A percentile compares a stretch with the other conserved stretches of the same genome.
Evolutionary conservation across 441 rosid species (phyloP).

Genomic region (Corymbia citriodora): DNA sequence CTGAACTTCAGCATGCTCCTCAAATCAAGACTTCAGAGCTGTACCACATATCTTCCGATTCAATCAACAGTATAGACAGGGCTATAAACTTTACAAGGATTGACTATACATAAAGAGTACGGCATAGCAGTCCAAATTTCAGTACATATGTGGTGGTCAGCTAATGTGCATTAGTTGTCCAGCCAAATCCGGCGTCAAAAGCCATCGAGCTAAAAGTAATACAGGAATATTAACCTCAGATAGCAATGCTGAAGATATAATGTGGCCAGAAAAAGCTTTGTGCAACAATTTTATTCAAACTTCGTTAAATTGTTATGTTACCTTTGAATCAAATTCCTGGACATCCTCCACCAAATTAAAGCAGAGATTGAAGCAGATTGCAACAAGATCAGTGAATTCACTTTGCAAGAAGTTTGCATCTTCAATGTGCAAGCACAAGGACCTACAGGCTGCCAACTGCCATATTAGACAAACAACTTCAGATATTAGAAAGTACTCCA

Average conservation of each 20-base stretch:
- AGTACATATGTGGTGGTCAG: background rate
- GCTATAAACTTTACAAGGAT: background rate
- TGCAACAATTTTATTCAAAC: background rate
- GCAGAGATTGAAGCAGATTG: constrained; percentile 85
- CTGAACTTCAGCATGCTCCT: background rate
- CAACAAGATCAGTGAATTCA: constrained; percentile 83
- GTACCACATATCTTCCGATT: background rate
- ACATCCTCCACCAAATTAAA: constrained; percentile 91
- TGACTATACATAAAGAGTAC: background rate
- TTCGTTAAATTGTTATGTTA: constrained; percentile 11
- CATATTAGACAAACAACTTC: constrained; percentile 23
- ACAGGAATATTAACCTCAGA: background rate
- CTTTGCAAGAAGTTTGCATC: constrained; percentile 91
- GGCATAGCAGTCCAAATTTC: background rate
- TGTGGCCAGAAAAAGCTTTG: background rate
- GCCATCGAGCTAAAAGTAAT: background rate
- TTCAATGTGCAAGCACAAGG: constrained; percentile 88
- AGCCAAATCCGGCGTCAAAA: background rate
- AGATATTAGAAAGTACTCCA: constrained; percentile 6
- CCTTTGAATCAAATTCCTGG: constrained; percentile 99
- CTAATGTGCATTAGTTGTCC: background rate
- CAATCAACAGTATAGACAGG: background rate
- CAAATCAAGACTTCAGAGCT: background rate
- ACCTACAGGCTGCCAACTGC: constrained; percentile 96
- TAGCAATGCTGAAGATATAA: background rate